Evolutionary conservation across 2,329 filamentous ascomycete genomes (phyloP), one percentile per base, ranked within the genome.

Genomic region (Calonectria fujianensis): DNA sequence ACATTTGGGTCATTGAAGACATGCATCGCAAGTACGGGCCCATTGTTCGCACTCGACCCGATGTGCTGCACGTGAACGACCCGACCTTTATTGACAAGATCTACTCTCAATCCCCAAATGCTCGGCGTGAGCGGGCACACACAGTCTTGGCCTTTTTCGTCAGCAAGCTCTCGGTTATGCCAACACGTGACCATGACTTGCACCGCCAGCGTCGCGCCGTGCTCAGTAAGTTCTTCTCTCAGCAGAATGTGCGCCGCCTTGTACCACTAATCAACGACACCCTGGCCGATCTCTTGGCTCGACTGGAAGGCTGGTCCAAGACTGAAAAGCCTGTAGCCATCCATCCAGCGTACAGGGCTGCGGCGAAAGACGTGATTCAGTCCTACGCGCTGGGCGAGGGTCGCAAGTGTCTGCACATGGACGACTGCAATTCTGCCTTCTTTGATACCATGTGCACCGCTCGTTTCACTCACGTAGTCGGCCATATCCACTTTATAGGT

Each of bases 1-100:
- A 76, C 20, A 68, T 77, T 5, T 78, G 71, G 71, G 74, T 57
- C 1, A 65, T 79, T 1, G 64, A 75, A 3, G 77, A 78, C 4
- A 82, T 87, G 65, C 86, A 88, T 74, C 77, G 81, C 20, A 79
- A 82, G 37, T 88, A 88, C 76, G 82, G 82, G 2, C 82, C 82
- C 1, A 81, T 84, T 27, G 76, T 84, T 3, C 81, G 83, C 7
- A 83, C 81, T 29, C 78, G 69, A 3, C 82, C 82, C 1, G 70
- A 78, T 57, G 76, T 80, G 27, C 66, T 84, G 0, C 80, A 82
- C 64, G 77, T 83, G 59, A 75, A 80, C 35, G 79, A 84, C 37
- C 80, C 82, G 0, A 68, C 77, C 11, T 81, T 80, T 45, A 80
- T 79, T 24, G 76, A 82, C 37, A 66, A 57, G 51, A 71, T 81